These are phyloP conservation scores for Cytospora piceae DNA, from an alignment of 2,329 filamentous ascomycete species.

Conservation along the genomic window DNA sequence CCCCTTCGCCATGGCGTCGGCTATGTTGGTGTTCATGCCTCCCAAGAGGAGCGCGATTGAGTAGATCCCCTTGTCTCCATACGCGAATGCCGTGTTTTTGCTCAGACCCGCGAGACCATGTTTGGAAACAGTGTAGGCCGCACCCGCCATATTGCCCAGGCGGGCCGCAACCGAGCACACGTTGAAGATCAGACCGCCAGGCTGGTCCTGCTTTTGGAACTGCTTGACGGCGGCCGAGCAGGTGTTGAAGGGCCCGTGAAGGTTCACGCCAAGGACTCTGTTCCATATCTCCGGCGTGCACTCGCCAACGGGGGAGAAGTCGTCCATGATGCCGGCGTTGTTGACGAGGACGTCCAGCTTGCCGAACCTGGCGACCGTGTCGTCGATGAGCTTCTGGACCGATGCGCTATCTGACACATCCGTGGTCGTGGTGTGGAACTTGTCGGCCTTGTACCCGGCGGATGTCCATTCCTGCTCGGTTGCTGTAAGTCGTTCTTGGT, in stretches of 20 bases:
- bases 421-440: constrained; percentile 35
- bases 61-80: constrained; percentile 57
- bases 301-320: constrained; percentile 44
- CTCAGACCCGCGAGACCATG: constrained; percentile 48
- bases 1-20: constrained; percentile 44
- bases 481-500: constrained; percentile 36
- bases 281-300: constrained; percentile 46
- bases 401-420: constrained; percentile 41
- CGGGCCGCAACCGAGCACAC: constrained; percentile 42
- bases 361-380: constrained; percentile 38
- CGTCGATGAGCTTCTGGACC: constrained; percentile 38
- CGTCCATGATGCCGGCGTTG: constrained; percentile 49
- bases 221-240: constrained; percentile 49
- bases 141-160: constrained; percentile 45
- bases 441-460: constrained; percentile 33
- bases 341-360: constrained; percentile 49
- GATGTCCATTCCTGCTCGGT: constrained; percentile 35
- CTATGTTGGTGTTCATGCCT: constrained; percentile 60
- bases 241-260: constrained; percentile 48
- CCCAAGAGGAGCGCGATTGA: constrained; percentile 56
- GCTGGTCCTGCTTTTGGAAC: constrained; percentile 37
- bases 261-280: constrained; percentile 45
- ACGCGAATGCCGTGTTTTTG: constrained; percentile 61
- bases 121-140: constrained; percentile 51
- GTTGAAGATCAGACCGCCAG: constrained; percentile 49